A percentile compares a stretch with the other conserved stretches of the same genome.
Conservation (phyloP, 345 rosid genomes). For the Gossypium turneri region DNA sequence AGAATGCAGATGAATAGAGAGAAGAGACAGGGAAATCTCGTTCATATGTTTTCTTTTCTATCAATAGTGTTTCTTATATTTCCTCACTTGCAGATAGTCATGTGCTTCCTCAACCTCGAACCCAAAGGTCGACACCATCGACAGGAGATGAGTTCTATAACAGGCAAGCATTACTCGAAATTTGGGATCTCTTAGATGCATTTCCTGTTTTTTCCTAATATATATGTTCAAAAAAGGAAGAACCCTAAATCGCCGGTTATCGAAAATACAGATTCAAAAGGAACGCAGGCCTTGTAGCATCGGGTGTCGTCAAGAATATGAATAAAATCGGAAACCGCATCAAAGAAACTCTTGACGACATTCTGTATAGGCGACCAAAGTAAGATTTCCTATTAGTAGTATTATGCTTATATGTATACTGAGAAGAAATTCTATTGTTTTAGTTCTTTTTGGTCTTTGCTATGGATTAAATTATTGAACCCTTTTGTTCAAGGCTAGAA, state of each 20-base stretch:
- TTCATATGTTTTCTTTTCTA: too few relatives aligned
- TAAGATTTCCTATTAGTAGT: not conserved
- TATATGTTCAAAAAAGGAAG: not conserved
- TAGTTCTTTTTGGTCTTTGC: not conserved
- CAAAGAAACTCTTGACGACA: conserved; percentile 52
- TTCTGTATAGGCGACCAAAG: conserved; percentile 38
- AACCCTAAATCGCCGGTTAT: not conserved
- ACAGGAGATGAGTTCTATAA: conserved; percentile 48
- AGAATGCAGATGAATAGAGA: too few relatives aligned
- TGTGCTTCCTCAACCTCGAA: conserved; percentile 34
- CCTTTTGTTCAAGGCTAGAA: not conserved
- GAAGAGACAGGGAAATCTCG: too few relatives aligned
- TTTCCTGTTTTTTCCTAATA: not conserved
- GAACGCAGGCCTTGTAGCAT: conserved; percentile 55
- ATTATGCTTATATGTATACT: not conserved
- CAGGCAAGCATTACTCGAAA: conserved; percentile 34
- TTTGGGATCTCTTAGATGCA: not conserved
- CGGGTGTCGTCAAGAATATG: conserved; percentile 56
- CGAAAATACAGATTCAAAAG: conserved; percentile 48
- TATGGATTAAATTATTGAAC: not conserved
- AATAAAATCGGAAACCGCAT: conserved; percentile 47
- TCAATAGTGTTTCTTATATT: not conserved
- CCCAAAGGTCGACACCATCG: conserved; percentile 34
- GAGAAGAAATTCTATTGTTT: not conserved
- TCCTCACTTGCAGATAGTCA: conserved; percentile 33